Percentiles rank a stretch among this genome's conserved stretches.
Conservation (phyloP, 495 filamentous ascomycete species). For the Thermothielavioides terrestris region DNA sequence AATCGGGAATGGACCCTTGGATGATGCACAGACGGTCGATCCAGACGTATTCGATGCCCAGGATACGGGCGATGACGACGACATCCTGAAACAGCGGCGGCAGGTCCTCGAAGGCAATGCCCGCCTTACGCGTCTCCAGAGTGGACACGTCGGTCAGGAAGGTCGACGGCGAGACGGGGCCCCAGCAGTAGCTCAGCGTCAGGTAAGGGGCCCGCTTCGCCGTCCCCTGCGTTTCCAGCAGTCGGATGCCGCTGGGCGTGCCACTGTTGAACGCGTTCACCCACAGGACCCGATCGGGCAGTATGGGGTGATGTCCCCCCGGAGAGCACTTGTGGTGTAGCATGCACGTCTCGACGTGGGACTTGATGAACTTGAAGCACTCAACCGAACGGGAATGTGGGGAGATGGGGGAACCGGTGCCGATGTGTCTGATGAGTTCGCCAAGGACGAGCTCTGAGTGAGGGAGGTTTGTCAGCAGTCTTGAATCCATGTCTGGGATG, state of each 20-base stretch:
- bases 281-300: slow-evolving; percentile 1
- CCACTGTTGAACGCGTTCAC: background rate
- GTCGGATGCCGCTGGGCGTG: slow-evolving; percentile 5
- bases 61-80: background rate
- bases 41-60: slow-evolving; percentile 15
- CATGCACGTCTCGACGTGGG: background rate
- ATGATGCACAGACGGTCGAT: slow-evolving; percentile 15
- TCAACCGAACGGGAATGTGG: background rate
- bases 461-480: background rate
- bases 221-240: background rate
- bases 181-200: slow-evolving; percentile 14
- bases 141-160: slow-evolving; percentile 3
- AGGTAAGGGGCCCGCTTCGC: slow-evolving; percentile 9
- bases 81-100: slow-evolving; percentile 8
- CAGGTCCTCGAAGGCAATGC: background rate
- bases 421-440: background rate
- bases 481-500: too few relatives aligned
- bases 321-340: background rate
- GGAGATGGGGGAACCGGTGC: background rate
- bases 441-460: background rate
- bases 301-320: background rate
- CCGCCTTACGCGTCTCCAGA: background rate
- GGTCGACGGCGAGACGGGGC: background rate
- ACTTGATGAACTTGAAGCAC: slow-evolving; percentile 2
- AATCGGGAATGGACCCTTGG: slow-evolving; percentile 7